Base-by-base conservation (phyloP, 2,329 filamentous ascomycete genomes). In the Colletotrichum spaethianum region DNA sequence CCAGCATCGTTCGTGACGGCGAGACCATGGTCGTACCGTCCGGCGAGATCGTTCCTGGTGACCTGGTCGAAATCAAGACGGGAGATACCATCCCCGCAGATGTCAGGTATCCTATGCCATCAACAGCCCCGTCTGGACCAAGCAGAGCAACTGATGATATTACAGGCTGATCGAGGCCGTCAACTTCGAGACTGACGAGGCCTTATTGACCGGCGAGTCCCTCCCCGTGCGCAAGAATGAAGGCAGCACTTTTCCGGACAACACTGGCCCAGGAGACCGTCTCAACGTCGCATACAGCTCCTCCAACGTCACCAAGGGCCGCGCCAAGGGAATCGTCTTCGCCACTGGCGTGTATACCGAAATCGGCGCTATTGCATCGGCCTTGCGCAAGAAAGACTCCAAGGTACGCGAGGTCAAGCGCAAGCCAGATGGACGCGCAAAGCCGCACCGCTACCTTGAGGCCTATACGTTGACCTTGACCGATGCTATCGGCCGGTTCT, bases 211-310 rank as follows among this genome's bases (percentile, higher is more conserved):
- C 28, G 90, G 90, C 61, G 90, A 92, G 80, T 90, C 90, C 8
- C 81, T 91, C 3, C 90, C 90, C 42, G 87, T 91, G 8, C 83
- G 80, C 75, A 89, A 92, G 80, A 81, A 84, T 67, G 79, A 85
- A 23, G 82, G 85, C 38, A 81, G 81, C 70, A 85, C 85, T 55
- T 90, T 90, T 72, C 77, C 84, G 28, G 78, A 82, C 3, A 86
- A 88, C 26, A 87, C 89, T 26, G 88, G 90, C 2, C 84, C 89
- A 55, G 90, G 89, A 56, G 90, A 92, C 78, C 85, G 89, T n/a
- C 83, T 90, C 66, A 92, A 92, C 75, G 83, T 92, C 61, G 88
- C 88, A 2, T 92, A 88, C 78, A 90, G 88, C 75, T 91, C 89
- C 36, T 90, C 88, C 31, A 90, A 87, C 16, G 88, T 92, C 62